phyloP scores from a whole-genome alignment of 495 filamentous ascomycete species.

The Rhypophila decipiens region DNA sequence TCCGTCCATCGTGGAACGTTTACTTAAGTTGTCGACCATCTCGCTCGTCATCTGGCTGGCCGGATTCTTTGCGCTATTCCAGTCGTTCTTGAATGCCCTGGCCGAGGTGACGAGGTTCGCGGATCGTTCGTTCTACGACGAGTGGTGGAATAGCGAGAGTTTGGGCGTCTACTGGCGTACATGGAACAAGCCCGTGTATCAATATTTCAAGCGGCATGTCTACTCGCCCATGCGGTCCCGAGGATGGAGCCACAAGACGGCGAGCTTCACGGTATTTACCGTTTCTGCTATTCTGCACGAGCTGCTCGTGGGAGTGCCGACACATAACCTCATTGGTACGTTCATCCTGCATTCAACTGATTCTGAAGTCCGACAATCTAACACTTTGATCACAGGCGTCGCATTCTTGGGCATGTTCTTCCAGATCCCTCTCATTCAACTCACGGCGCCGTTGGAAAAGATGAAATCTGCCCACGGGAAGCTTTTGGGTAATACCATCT shows the following conservation, averaged over 20 bases:
- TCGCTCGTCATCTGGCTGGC: conserved; percentile 92
- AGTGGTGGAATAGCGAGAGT: conserved; percentile 90
- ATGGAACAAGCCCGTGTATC: conserved; percentile 96
- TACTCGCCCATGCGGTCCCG: conserved; percentile 78
- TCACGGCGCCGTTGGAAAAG: conserved; percentile 72
- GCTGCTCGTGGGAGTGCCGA: conserved; percentile 87
- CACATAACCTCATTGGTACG: conserved; percentile 86
- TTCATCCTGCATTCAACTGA: conserved; percentile 1
- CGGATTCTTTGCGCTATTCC: conserved; percentile 94
- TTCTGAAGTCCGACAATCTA: not conserved
- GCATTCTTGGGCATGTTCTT: conserved; percentile 91
- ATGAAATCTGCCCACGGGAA: conserved; percentile 66
- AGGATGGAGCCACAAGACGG: conserved; percentile 61
- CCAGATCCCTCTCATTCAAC: conserved; percentile 79
- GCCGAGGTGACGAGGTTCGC: conserved; percentile 87
- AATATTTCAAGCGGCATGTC: conserved; percentile 91
- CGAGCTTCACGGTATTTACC: conserved; percentile 74
- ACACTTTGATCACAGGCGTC: conserved; percentile 51
- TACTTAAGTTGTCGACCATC: conserved; percentile 93
- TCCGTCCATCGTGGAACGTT: conserved; percentile 74
- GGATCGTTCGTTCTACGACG: conserved; percentile 89
- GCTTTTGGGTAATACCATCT: conserved; percentile 82
- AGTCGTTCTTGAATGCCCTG: conserved; percentile 79
- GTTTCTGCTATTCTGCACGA: conserved; percentile 87
- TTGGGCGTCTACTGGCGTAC: conserved; percentile 87